A percentile compares a stretch with the other conserved stretches of the same genome.
Conservation (phyloP, 1,284 basidiomycete species). For the Puccinia novopanici region DNA sequence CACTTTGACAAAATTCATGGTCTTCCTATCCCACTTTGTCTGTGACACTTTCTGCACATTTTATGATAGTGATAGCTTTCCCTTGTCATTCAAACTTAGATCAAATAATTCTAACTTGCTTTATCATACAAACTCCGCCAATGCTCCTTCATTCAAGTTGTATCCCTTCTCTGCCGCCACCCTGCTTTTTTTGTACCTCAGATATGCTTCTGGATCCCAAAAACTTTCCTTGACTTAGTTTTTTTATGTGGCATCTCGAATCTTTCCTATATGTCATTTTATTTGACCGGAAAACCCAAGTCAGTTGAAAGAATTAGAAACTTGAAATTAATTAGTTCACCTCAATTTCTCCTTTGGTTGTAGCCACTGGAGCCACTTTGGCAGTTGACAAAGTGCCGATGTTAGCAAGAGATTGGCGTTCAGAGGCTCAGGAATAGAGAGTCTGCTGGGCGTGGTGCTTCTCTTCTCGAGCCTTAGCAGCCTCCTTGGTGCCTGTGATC, state of each 20-base stretch:
- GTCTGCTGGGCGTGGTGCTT: constrained; percentile 1
- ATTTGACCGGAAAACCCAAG: neutral
- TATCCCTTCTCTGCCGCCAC: constrained; percentile 85
- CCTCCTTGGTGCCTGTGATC: constrained; percentile 54
- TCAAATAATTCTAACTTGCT: constrained; percentile 79
- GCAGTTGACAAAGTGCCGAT: neutral
- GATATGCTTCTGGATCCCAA: constrained; percentile 83
- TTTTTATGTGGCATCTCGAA: constrained; percentile 65
- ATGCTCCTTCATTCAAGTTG: constrained; percentile 26
- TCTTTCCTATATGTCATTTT: too few relatives aligned
- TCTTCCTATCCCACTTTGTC: constrained; percentile 89
- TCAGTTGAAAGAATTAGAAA: neutral
- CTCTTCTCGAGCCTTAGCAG: constrained; percentile 32
- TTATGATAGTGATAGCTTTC: constrained; percentile 62
- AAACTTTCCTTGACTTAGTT: constrained; percentile 64
- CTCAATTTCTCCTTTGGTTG: constrained; percentile 44
- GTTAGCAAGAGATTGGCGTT: constrained; percentile 56
- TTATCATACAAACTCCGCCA: constrained; percentile 77
- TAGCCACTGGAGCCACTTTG: neutral
- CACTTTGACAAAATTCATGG: constrained; percentile 89
- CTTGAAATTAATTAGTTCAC: neutral
- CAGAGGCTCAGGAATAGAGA: constrained; percentile 46
- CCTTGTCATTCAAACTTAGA: constrained; percentile 75
- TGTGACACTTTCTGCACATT: constrained; percentile 69
- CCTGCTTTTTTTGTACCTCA: constrained; percentile 85